Percentiles rank a stretch among this genome's conserved stretches.
Conservation (phyloP, 129 eudicot genomes). For the Cynara cardunculus region DNA sequence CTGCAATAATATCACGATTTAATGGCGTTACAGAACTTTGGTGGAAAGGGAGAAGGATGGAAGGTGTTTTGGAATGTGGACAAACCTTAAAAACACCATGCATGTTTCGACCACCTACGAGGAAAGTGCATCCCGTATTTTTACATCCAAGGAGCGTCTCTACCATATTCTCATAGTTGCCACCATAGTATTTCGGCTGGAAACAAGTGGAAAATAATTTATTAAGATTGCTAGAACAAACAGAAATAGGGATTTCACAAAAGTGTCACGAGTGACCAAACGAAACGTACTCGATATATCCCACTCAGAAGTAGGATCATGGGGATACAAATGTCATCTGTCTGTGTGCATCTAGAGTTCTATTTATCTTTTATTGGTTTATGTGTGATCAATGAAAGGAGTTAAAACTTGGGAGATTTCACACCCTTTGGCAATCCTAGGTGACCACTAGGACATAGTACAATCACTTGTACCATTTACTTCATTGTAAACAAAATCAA, state of each 20-base stretch:
- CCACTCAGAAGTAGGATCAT: too few species aligned
- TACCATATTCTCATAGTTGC: constrained; percentile 66
- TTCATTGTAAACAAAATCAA: too few species aligned
- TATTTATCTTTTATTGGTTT: too few species aligned
- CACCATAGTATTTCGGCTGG: constrained; percentile 86
- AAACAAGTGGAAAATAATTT: neutral
- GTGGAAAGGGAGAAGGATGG: neutral
- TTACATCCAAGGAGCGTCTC: constrained; percentile 67
- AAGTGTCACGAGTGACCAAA: neutral
- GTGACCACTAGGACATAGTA: too few species aligned
- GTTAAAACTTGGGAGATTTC: too few species aligned
- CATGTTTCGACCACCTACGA: constrained; percentile 88
- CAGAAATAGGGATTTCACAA: neutral
- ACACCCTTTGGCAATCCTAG: too few species aligned
- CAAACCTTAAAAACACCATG: constrained; percentile 82
- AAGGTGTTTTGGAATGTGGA: neutral
- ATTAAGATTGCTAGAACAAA: neutral
- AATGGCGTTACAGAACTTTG: neutral
- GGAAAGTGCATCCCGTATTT: constrained; percentile 69
- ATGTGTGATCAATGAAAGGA: too few species aligned
- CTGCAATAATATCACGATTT: constrained; percentile 31
- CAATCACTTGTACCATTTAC: too few species aligned
- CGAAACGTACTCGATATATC: too few species aligned
- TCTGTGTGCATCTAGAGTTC: too few species aligned
- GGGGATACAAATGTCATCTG: too few species aligned